These are phyloP conservation scores for Dryas alaskensis DNA, from an alignment of 306 rosid genomes.

Conservation along the genomic window DNA sequence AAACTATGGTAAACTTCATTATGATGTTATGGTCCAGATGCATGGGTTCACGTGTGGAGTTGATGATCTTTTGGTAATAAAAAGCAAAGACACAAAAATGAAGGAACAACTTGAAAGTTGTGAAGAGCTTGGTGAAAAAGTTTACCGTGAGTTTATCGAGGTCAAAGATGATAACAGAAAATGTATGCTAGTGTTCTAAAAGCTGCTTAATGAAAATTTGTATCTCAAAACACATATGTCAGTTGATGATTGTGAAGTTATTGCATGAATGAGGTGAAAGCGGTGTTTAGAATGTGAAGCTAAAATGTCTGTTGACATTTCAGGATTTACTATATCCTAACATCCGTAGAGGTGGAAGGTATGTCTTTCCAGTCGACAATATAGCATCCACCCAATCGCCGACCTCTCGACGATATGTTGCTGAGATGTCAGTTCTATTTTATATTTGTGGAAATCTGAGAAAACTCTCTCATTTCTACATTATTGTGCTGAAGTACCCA, in stretches of 20 bases:
- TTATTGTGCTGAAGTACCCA: no score
- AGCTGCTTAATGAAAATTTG: no score
- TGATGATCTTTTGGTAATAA: slow-evolving; percentile 72
- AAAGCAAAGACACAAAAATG: slow-evolving; percentile 65
- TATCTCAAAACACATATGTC: not conserved
- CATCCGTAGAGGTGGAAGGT: no score
- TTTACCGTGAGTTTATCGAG: slow-evolving; percentile 62
- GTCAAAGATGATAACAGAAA: slow-evolving; percentile 43
- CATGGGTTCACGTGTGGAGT: slow-evolving; percentile 96
- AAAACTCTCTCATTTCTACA: no score
- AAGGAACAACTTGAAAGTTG: slow-evolving; percentile 64
- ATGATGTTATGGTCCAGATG: slow-evolving; percentile 45
- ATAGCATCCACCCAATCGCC: no score
- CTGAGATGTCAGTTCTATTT: no score
- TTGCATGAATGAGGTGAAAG: not conserved
- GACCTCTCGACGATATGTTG: no score
- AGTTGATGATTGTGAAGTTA: not conserved
- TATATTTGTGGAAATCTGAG: no score
- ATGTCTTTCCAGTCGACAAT: no score
- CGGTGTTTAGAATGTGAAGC: not conserved
- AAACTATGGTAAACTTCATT: slow-evolving; percentile 5
- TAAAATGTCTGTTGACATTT: not conserved
- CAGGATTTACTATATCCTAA: not conserved
- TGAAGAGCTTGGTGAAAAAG: slow-evolving; percentile 77
- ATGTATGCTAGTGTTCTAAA: slow-evolving; percentile 41